Evolutionary conservation across 148 eudicot genomes (phyloP), one percentile per base, ranked within the genome.

Genomic region (Simmondsia chinensis): DNA sequence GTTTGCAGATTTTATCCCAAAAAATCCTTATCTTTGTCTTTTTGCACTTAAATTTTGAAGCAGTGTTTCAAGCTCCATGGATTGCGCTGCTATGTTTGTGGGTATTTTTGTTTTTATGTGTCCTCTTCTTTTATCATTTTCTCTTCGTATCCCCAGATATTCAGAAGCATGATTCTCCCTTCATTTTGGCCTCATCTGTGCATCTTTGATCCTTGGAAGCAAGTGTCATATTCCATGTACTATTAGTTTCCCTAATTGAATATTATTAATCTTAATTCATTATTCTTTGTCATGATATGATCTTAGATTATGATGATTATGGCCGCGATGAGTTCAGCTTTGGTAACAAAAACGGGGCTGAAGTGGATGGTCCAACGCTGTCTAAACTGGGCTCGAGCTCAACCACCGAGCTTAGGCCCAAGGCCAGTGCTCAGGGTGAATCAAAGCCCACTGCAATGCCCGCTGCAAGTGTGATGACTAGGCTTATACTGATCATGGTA

Each of bases 361-460:
- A 67, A 0, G 69, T 59, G 1, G 87, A 73, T 8, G 95, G 84
- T 7, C 87, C 95, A 0, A 70, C 73, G 0, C 60, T 89, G 20
- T 80, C 88, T 1, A 89, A 81, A 65, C 65, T 72, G 2, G 91
- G 95, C n/a, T 79, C 95, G 5, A 78, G 82, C 68, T 81, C 87
- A 2, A 81, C 87, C 1, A 40, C 95, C 0, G 91, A 91, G 73
- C 82, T 75, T 22, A 77, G 65, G 25, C 97, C 95, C 3, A 81
- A 85, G 69, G 45, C 42, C 0, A 36, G 33, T 19, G 66, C 54
- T 3, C 56, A 24, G 4, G 61, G 26, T 14, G 85, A 74, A 19
- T 4, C 65, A 2, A 82, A 78, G 56, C 43, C 93, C 13, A 63
- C 70, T 20, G 43, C 79, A 1, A 79, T 75, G 91, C 95, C 87